A percentile compares a stretch with the other conserved stretches of the same genome.
Conservation (phyloP, 352 stramenopile species). For the Phytopythium vexans region DNA sequence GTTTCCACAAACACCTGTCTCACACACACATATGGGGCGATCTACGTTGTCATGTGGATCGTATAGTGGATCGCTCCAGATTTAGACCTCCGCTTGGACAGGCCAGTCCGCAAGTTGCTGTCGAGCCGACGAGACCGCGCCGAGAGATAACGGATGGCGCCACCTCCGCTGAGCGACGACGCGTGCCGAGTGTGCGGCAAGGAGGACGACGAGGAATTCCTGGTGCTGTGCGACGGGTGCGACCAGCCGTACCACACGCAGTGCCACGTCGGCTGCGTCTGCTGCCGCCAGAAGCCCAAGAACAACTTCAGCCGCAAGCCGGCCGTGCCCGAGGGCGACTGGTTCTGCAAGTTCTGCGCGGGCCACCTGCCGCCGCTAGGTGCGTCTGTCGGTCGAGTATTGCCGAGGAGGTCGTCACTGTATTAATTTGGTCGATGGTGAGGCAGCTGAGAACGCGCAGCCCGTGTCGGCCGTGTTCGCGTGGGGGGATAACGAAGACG, state of each 20-base stretch:
- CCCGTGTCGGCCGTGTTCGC: conserved; percentile 61
- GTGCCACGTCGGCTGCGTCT: conserved; percentile 73
- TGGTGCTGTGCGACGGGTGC: conserved; percentile 81
- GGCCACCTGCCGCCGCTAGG: conserved; percentile 48
- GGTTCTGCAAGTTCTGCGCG: conserved; percentile 86
- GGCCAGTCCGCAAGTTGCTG: not conserved
- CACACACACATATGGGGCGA: not conserved
- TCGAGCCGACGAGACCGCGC: not conserved
- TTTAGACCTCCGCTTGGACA: not conserved
- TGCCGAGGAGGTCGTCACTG: not conserved
- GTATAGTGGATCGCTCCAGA: not conserved
- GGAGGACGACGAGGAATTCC: conserved; percentile 70
- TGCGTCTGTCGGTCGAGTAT: conserved; percentile 7
- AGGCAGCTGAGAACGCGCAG: conserved; percentile 28
- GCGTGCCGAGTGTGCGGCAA: conserved; percentile 79
- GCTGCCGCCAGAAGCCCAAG: conserved; percentile 73
- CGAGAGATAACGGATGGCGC: not conserved
- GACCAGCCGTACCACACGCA: conserved; percentile 72
- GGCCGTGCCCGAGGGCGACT: conserved; percentile 74
- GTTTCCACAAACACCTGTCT: no score
- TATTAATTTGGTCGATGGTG: conserved; percentile 3
- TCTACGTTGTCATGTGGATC: not conserved
- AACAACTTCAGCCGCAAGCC: conserved; percentile 77
- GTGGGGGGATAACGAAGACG: conserved; percentile 80
- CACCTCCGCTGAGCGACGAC: conserved; percentile 45